Evolutionary conservation across 2,329 filamentous ascomycete species (phyloP), one percentile per base, ranked within the genome.

Genomic region (Talaromyces sp.): DNA sequence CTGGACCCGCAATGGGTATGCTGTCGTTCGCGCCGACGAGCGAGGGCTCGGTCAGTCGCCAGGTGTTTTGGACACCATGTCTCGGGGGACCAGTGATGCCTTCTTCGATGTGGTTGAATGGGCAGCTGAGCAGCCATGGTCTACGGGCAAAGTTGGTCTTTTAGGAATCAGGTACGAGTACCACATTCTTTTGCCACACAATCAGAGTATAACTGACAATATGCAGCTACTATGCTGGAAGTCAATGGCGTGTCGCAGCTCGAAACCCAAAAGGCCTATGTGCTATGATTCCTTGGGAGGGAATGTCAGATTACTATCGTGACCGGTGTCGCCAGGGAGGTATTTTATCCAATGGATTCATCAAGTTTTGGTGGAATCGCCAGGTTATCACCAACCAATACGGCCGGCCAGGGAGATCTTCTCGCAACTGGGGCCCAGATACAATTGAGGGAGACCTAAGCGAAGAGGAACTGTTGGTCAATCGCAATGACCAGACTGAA

Each of bases 351-450:
- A 80, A 85, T 62, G 68, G 66, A 0, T 85, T 85, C 63, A 86
- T 87, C 63, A 66, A 72, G 11, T 83, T 86, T 64, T 88, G 85
- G 85, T 88, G 84, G 84, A 79, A 87, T 64, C 77, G 84, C 0
- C 85, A 88, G 19, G 56, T 58, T 33, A 73, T 87, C 7, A 76
- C 77, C 0, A 89, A 89, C 64, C 87, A 90, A 68, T 89, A 89
- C 60, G 87, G 87, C 1, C 76, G 75, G 9, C 76, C 79, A 2
- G 80, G 78, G 1, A 71, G 80, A 35, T 70, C 70, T 1, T 78
- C 75, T 1, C 71, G 76, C 2, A 82, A 83, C 17, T 83, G 80
- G 79, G 81, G 81, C 0, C 75, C 70, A 2, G 73, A 76, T 63
- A 76, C 73, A 0, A 70, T 76, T 46, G 74, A 76, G 60, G 74